phyloP scores from a whole-genome alignment of 163 green algal genomes.

The Chlamydomonas reinhardtii region DNA sequence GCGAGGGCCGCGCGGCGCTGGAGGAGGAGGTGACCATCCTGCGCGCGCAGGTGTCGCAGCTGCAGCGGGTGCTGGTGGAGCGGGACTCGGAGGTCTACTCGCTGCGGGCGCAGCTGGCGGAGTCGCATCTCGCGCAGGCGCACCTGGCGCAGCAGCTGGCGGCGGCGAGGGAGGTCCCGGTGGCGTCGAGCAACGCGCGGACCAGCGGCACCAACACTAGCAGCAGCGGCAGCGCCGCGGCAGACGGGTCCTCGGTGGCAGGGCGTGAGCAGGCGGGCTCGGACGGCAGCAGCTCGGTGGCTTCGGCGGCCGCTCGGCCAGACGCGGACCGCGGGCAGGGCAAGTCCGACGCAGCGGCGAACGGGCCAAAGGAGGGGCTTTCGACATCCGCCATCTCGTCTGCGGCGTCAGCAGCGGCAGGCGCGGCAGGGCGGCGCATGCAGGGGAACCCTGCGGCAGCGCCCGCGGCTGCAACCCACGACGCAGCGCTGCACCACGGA shows the following conservation, averaged over 20 bases:
- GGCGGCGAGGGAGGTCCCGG: neutral
- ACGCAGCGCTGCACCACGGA: neutral
- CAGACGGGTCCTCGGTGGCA: neutral
- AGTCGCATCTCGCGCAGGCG: conserved; percentile 18
- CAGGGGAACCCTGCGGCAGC: neutral
- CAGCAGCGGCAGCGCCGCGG: conserved; percentile 7
- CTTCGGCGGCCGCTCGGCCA: neutral
- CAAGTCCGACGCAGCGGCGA: neutral
- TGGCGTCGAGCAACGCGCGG: neutral
- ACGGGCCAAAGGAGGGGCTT: neutral
- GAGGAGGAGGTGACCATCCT: conserved; percentile 54
- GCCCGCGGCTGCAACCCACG: neutral
- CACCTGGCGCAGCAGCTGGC: neutral
- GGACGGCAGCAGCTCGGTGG: neutral
- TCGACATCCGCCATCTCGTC: neutral
- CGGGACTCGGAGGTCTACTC: conserved; percentile 55
- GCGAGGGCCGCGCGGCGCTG: conserved; percentile 30
- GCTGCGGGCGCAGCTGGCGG: conserved; percentile 57
- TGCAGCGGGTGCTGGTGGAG: conserved; percentile 53
- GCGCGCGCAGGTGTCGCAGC: conserved; percentile 42
- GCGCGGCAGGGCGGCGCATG: conserved; percentile 19
- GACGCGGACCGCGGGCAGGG: too few relatives aligned
- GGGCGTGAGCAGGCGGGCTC: neutral
- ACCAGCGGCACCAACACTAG: neutral
- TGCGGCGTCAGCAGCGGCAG: neutral